phyloP scores from a whole-genome alignment of 331 rosid genomes.

The Telfairia occidentalis region DNA sequence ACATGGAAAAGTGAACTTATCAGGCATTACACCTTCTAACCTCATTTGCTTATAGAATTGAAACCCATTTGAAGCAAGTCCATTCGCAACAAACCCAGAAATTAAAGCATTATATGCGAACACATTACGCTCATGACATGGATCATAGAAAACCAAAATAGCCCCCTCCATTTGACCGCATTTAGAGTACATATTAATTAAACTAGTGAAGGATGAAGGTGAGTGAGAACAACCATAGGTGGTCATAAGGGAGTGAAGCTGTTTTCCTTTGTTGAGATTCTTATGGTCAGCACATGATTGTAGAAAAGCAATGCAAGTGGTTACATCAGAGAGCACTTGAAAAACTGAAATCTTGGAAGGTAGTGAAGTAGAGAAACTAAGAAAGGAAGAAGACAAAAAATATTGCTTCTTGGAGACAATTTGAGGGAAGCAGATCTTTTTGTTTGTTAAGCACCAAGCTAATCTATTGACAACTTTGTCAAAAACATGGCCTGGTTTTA shows the following conservation, averaged over 20 bases:
- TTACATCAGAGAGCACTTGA: slow-evolving; percentile 15
- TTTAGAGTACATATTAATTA: slow-evolving; percentile 79
- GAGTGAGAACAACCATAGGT: slow-evolving; percentile 39
- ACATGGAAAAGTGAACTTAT: slow-evolving; percentile 61
- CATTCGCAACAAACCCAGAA: slow-evolving; percentile 55
- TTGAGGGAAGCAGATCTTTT: not conserved
- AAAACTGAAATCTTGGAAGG: not conserved
- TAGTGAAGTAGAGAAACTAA: slow-evolving; percentile 26
- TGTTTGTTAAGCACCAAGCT: slow-evolving; percentile 3
- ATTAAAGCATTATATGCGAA: slow-evolving; percentile 69
- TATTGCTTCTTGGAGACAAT: slow-evolving; percentile 3
- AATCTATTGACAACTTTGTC: not conserved
- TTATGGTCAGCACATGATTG: slow-evolving; percentile 48
- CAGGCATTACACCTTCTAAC: slow-evolving; percentile 37
- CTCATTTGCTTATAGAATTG: slow-evolving; percentile 46
- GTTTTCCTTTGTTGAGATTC: slow-evolving; percentile 41
- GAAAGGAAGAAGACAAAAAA: slow-evolving; percentile 10
- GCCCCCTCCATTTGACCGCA: slow-evolving; percentile 40
- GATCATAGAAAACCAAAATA: slow-evolving; percentile 34
- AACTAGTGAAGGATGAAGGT: slow-evolving; percentile 53
- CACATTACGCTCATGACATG: slow-evolving; percentile 33
- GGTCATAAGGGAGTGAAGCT: slow-evolving; percentile 41
- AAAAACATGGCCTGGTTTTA: not conserved
- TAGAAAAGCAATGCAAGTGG: slow-evolving; percentile 42
- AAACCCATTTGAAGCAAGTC: slow-evolving; percentile 27